Conservation (phyloP, 371 early-diverging fungal genomes). For the Haplosporangium sp. region DNA sequence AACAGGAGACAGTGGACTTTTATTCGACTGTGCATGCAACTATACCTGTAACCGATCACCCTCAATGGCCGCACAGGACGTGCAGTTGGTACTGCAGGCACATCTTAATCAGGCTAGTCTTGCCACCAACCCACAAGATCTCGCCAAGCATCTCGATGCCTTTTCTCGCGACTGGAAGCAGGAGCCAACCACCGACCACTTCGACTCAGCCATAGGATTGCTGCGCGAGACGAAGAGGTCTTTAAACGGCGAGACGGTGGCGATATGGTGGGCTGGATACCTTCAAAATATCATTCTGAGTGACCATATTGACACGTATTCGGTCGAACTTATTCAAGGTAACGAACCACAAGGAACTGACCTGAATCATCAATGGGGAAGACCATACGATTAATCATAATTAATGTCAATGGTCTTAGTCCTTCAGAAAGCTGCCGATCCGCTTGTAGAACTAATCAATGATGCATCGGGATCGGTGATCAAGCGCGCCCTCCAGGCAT, state of each 20-base stretch:
- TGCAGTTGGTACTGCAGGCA: conserved; percentile 41
- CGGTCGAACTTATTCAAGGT: conserved; percentile 34
- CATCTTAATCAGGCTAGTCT: conserved; percentile 38
- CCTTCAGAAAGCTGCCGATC: conserved; percentile 21
- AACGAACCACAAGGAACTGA: neutral
- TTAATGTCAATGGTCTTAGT: conserved; percentile 8
- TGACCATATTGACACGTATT: conserved; percentile 17
- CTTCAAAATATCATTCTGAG: conserved; percentile 27
- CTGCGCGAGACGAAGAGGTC: conserved; percentile 20
- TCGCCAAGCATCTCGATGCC: conserved; percentile 27
- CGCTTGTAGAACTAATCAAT: conserved; percentile 17
- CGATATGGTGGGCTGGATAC: conserved; percentile 38
- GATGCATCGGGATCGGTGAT: conserved; percentile 9
- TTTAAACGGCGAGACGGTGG: conserved; percentile 16
- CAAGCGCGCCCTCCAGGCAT: conserved; percentile 38
- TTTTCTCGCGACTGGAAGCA: conserved; percentile 48
- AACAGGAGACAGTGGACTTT: too few relatives aligned
- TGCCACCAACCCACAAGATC: conserved; percentile 20
- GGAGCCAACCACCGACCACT: conserved; percentile 45
- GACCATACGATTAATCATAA: neutral
- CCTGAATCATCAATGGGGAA: neutral
- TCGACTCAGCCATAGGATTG: conserved; percentile 31
- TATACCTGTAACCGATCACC: neutral
- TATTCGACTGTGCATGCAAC: too few relatives aligned
- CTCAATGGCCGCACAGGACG: conserved; percentile 32